phyloP scores from a whole-genome alignment of 495 filamentous ascomycete genomes.

The Parathielavia hyrcaniae region DNA sequence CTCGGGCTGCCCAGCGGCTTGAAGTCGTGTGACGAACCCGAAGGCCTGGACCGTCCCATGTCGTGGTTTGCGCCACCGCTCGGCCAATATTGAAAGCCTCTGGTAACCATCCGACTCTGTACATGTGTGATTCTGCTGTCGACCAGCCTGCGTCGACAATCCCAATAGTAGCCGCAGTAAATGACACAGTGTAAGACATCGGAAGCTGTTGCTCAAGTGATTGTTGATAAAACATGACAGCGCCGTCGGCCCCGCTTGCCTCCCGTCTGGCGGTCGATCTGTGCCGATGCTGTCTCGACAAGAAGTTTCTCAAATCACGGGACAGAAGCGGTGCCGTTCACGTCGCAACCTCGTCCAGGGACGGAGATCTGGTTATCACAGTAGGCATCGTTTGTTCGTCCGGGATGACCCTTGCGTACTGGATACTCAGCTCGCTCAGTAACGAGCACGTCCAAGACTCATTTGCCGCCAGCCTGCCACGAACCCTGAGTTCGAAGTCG shows the following conservation, averaged over 20 bases:
- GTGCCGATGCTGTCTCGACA: too few species aligned
- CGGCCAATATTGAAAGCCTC: background rate
- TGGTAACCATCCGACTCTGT: background rate
- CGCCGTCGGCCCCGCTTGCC: background rate
- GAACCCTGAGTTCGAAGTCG: background rate
- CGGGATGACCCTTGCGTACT: background rate
- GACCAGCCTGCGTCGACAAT: background rate
- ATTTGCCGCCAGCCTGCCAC: background rate
- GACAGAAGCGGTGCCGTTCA: too few species aligned
- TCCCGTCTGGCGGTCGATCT: background rate
- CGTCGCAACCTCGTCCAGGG: background rate
- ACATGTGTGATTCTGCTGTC: background rate
- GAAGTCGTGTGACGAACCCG: background rate
- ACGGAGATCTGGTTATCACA: conserved; percentile 8
- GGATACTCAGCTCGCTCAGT: background rate
- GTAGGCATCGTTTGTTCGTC: conserved; percentile 13
- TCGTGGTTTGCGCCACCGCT: background rate
- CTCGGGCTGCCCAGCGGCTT: background rate
- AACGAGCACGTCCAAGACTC: background rate
- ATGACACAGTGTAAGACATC: too few species aligned
- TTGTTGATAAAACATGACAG: background rate
- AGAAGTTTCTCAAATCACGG: too few species aligned
- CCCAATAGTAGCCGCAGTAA: too few species aligned
- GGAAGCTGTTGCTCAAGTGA: too few species aligned
- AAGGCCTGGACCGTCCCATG: background rate